Base-by-base conservation (phyloP, 2,329 filamentous ascomycete genomes). In the Ciborinia camelliae region DNA sequence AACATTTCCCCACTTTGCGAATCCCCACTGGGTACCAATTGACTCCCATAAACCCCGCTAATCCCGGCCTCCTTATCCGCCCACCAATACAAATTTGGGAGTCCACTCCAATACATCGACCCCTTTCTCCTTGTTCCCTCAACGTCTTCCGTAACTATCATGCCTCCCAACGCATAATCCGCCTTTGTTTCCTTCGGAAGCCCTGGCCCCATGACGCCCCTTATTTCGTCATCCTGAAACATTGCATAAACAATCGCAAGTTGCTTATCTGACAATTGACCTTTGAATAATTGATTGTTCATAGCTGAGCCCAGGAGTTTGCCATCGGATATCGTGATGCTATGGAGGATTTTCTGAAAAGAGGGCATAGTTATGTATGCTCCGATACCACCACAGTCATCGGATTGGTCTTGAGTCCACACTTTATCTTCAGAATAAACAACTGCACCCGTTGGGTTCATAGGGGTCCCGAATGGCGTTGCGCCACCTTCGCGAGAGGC, bases 61-160 rank as follows among this genome's bases (percentile, higher is more conserved):
- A 82, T 30, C 1, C 78, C 80, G 4, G 76, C 74, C 41, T 75
- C 69, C 2, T 77, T 67, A 72, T 76, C 76, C 71, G 79, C 68
- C 67, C 78, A 77, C 81, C 81, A 84, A 26, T 76, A 75, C 4
- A 80, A 67, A 71, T 83, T 83, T 18, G 77, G 74, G 62, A 80
- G 74, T 0, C 81, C 81, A 41, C 76, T 73, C 81, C 81, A 83
- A 15, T 41, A 20, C 63, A 68, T 53, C 10, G 65, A 26, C 9
- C 67, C 66, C 18, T 39, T 58, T 48, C 37, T 63, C 30, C 58
- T 51, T 9, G 59, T 30, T 8, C 62, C 63, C 28, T 43, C 43
- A 6, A 62, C 15, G 57, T 64, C 54, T 37, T 61, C 62, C 18
- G 57, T 20, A 26, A 55, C 15, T 15, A 68, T 23, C 45, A 52